phyloP scores from a whole-genome alignment of 1,284 basidiomycete species.

The Gomphus bonarii region DNA sequence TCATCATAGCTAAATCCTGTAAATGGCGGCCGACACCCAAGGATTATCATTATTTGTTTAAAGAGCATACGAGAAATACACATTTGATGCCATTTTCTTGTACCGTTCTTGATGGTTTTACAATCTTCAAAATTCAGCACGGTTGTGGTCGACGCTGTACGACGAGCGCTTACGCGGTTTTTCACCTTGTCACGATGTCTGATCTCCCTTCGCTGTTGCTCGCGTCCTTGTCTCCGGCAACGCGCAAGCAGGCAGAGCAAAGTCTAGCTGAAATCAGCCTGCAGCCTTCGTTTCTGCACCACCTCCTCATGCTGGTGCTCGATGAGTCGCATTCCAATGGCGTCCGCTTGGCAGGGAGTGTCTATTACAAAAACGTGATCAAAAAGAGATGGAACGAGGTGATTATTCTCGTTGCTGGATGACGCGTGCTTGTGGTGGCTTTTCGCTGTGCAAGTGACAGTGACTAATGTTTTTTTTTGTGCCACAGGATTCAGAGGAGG shows the following conservation, averaged over 20 bases:
- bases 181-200: slow-evolving; percentile 7
- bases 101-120: no score
- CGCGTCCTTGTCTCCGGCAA: slow-evolving; percentile 63
- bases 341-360: slow-evolving; percentile 70
- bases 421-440: not conserved
- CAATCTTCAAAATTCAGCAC: no score
- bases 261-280: slow-evolving; percentile 54
- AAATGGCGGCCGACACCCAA: no score
- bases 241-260: slow-evolving; percentile 74
- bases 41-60: no score
- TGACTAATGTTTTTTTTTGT: slow-evolving; percentile 6
- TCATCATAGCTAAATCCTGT: no score
- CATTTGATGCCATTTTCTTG: no score
- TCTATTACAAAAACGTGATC: slow-evolving; percentile 85
- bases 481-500: slow-evolving; percentile 41
- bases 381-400: slow-evolving; percentile 85
- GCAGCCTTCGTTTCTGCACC: slow-evolving; percentile 71
- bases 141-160: not conserved
- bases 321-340: slow-evolving; percentile 56
- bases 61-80: no score
- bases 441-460: not conserved
- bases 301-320: slow-evolving; percentile 65
- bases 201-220: slow-evolving; percentile 50
- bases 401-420: slow-evolving; percentile 18
- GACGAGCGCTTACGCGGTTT: slow-evolving; percentile 2